These are phyloP conservation scores for Sporothrix brunneoviolacea DNA, from an alignment of 2,329 filamentous ascomycete species.

Conservation along the genomic window DNA sequence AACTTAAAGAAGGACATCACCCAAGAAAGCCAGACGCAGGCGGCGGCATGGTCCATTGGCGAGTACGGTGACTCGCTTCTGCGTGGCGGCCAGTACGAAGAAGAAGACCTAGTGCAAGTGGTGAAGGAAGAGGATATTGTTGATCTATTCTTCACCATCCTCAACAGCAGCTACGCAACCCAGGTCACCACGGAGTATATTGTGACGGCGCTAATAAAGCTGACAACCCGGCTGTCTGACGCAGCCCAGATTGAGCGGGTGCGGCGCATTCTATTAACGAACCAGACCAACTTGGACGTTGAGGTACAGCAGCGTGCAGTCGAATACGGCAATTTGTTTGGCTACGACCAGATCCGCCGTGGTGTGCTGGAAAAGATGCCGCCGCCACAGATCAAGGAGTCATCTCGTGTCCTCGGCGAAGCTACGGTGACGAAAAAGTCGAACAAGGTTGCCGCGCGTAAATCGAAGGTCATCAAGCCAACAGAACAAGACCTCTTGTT, in stretches of 20 bases:
- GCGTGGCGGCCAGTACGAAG: slow-evolving; percentile 83
- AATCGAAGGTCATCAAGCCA: slow-evolving; percentile 70
- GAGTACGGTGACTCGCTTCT: slow-evolving; percentile 93
- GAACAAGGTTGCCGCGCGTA: slow-evolving; percentile 62
- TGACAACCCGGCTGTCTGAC: slow-evolving; percentile 81
- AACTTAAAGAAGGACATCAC: slow-evolving; percentile 94
- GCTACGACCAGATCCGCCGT: slow-evolving; percentile 75
- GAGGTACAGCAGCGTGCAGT: slow-evolving; percentile 95
- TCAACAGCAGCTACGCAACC: slow-evolving; percentile 90
- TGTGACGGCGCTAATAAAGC: slow-evolving; percentile 87
- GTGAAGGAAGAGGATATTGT: slow-evolving; percentile 86
- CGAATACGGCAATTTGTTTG: slow-evolving; percentile 93
- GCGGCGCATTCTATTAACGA: slow-evolving; percentile 65
- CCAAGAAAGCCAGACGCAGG: slow-evolving; percentile 88
- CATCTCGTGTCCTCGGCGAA: slow-evolving; percentile 83
- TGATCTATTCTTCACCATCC: slow-evolving; percentile 83
- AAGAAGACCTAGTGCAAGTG: slow-evolving; percentile 74
- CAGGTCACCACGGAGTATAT: slow-evolving; percentile 95
- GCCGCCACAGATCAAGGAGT: slow-evolving; percentile 90
- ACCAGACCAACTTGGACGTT: slow-evolving; percentile 84
- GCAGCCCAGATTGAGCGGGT: slow-evolving; percentile 80
- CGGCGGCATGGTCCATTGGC: slow-evolving; percentile 94
- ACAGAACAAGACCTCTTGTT: slow-evolving; percentile 87
- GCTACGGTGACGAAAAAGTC: slow-evolving; percentile 55
- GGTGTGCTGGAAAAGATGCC: slow-evolving; percentile 98